Evolutionary conservation across 2,329 filamentous ascomycete species (phyloP).

Genomic region (Penicillium freii): DNA sequence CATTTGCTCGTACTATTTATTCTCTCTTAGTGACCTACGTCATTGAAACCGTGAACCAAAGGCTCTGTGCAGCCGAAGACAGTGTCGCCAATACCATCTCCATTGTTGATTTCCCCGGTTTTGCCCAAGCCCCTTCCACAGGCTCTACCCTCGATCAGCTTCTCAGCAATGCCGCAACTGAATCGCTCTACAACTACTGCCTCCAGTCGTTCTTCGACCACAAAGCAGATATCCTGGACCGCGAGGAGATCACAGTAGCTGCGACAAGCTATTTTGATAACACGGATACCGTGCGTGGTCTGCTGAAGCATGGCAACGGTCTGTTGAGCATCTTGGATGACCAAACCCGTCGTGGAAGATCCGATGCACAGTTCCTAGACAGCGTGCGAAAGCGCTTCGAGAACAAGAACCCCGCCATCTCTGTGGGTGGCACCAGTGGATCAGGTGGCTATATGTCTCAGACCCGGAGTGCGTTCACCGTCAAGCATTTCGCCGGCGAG

Average conservation of each 20-base stretch:
- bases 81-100: slow-evolving; percentile 90
- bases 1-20: slow-evolving; percentile 89
- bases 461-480: slow-evolving; percentile 74
- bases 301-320: slow-evolving; percentile 90
- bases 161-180: slow-evolving; percentile 88
- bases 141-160: slow-evolving; percentile 86
- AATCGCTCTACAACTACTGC: slow-evolving; percentile 88
- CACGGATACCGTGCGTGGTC: slow-evolving; percentile 84
- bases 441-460: slow-evolving; percentile 87
- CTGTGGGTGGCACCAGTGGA: slow-evolving; percentile 70
- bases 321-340: slow-evolving; percentile 93
- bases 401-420: slow-evolving; percentile 87
- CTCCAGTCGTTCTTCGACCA: slow-evolving; percentile 95
- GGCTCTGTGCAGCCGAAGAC: slow-evolving; percentile 82
- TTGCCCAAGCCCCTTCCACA: slow-evolving; percentile 79
- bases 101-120: slow-evolving; percentile 94
- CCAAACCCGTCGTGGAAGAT: slow-evolving; percentile 84
- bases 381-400: slow-evolving; percentile 90
- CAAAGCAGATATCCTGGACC: slow-evolving; percentile 89
- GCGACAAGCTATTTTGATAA: slow-evolving; percentile 98
- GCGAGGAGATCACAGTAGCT: slow-evolving; percentile 84
- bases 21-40: slow-evolving; percentile 91
- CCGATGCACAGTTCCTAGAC: slow-evolving; percentile 85
- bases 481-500: slow-evolving; percentile 94
- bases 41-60: slow-evolving; percentile 88